A percentile compares a stretch with the other conserved stretches of the same genome.
Evolutionary conservation across 163 green algal species (phyloP).

Genomic region (Trebouxiophyceae sp.): DNA sequence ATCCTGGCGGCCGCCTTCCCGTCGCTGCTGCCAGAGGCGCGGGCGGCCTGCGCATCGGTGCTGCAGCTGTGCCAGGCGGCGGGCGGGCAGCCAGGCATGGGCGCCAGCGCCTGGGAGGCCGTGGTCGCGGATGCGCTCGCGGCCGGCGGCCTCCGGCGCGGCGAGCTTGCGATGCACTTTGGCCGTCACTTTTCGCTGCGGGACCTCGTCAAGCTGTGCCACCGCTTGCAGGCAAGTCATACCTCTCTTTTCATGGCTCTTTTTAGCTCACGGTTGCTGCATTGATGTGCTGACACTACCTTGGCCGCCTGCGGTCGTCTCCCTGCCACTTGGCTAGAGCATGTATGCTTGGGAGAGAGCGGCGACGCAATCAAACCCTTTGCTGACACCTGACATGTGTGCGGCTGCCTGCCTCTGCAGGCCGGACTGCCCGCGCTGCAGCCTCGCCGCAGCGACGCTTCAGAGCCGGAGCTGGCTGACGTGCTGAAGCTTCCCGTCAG

Average conservation of each 20-base stretch:
- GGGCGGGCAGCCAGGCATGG: conserved; percentile 22
- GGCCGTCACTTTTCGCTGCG: conserved; percentile 65
- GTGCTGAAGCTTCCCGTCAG: conserved; percentile 11
- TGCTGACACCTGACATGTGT: too few species aligned
- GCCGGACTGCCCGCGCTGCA: too few species aligned
- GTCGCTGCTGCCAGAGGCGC: conserved; percentile 19
- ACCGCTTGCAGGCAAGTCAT: conserved; percentile 45
- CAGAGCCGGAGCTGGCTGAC: too few species aligned
- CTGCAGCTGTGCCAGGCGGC: conserved; percentile 41
- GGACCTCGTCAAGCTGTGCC: conserved; percentile 82
- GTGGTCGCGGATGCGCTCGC: not conserved
- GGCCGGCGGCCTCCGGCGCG: conserved; percentile 5
- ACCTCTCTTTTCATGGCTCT: not conserved
- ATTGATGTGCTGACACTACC: too few species aligned
- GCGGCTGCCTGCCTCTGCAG: too few species aligned
- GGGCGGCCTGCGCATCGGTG: not conserved
- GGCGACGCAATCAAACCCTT: too few species aligned
- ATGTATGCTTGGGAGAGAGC: too few species aligned
- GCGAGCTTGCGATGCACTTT: conserved; percentile 38
- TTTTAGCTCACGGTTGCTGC: conserved; percentile 26
- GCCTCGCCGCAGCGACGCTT: too few species aligned
- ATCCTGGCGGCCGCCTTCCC: conserved; percentile 66
- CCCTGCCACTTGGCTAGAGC: too few species aligned
- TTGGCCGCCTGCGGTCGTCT: too few species aligned
- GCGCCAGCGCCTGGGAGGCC: not conserved